phyloP scores from a whole-genome alignment of 257 asterid genomes.

The Thymus quinquecostatus region DNA sequence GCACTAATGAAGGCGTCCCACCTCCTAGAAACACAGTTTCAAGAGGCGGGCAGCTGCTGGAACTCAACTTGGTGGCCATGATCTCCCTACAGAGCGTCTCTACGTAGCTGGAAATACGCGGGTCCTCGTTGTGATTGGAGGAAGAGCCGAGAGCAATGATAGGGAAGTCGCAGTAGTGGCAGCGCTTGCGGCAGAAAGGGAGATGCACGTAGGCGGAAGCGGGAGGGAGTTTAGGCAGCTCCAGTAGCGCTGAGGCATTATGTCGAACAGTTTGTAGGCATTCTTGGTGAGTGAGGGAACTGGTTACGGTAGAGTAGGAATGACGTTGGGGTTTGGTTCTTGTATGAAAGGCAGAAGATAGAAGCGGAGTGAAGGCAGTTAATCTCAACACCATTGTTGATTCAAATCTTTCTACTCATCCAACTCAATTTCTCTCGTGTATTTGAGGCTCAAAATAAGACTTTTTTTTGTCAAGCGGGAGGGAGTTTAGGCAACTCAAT shows the following conservation, averaged over 20 bases:
- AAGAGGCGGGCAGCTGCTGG: constrained; percentile 61
- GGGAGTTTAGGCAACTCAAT: too few species aligned
- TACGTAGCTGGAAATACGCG: constrained; percentile 69
- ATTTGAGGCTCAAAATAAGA: neutral
- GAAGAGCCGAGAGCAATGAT: constrained; percentile 84
- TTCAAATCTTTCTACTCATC: neutral
- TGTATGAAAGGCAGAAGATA: constrained; percentile 39
- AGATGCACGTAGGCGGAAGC: constrained; percentile 91
- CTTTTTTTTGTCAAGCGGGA: too few species aligned
- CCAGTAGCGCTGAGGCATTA: constrained; percentile 53
- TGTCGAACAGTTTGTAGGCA: constrained; percentile 70
- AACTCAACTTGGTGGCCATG: constrained; percentile 49
- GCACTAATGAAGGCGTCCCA: constrained; percentile 95
- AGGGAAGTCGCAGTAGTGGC: constrained; percentile 97
- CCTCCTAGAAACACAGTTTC: constrained; percentile 91
- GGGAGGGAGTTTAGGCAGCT: constrained; percentile 61
- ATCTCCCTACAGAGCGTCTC: constrained; percentile 73
- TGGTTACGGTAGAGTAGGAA: neutral
- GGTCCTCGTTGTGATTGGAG: constrained; percentile 47
- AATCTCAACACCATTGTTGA: constrained; percentile 52
- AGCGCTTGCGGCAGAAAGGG: constrained; percentile 97
- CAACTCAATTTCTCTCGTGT: neutral
- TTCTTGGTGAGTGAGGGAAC: constrained; percentile 19
- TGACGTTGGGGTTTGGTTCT: constrained; percentile 14
- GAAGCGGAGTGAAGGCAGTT: constrained; percentile 46